Evolutionary conservation across 495 filamentous ascomycete genomes (phyloP), one percentile per base, ranked within the genome.

Genomic region (Saxophila tyrrhenica): DNA sequence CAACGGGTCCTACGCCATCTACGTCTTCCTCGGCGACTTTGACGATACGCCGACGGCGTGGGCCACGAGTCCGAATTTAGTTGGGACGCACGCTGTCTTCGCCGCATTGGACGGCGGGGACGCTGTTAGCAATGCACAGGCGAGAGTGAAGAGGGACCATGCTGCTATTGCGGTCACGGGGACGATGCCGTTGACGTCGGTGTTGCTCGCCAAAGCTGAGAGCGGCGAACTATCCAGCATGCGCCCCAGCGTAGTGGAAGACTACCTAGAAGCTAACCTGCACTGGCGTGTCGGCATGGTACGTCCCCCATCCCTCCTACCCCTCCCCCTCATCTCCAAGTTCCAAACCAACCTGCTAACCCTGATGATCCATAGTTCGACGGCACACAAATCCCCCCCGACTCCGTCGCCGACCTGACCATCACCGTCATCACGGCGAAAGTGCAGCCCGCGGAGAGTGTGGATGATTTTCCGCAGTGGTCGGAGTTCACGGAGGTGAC

Each of bases 81-180:
- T 82, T 2, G 83, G 79, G 7, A 74, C 77, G 7, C 70, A 80
- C 47, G 71, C 71, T 3, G 68, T 84, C 9, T 81, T 84, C 55
- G 60, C 57, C 3, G 52, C 48, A 13, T 47, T 53, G 16, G 16
- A 35, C 9, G 10, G 2, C 24, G 41, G 21, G 3, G 44, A 51
- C 25, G 45, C 44, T 19, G 25, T 50, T 2, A 56, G 47, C 21
- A 52, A 38, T 35, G 42, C 44, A 23, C 35, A 48, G 47, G 23
- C 15, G 11, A 45, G 0, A 38, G 17, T 35, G 7, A 46, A 47
- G 25, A 35, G 19, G 19, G 9, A 49, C 13, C 57, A 56, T 25
- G 17, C 61, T 39, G 61, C 21, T 20, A 32, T 67, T 0, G 44
- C 64, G n/a, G 66, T 78, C 0, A 68, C 73, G 16, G 78, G 77